phyloP scores from a whole-genome alignment of 2,329 filamentous ascomycete genomes.

The Curvularia hawaiiensis region DNA sequence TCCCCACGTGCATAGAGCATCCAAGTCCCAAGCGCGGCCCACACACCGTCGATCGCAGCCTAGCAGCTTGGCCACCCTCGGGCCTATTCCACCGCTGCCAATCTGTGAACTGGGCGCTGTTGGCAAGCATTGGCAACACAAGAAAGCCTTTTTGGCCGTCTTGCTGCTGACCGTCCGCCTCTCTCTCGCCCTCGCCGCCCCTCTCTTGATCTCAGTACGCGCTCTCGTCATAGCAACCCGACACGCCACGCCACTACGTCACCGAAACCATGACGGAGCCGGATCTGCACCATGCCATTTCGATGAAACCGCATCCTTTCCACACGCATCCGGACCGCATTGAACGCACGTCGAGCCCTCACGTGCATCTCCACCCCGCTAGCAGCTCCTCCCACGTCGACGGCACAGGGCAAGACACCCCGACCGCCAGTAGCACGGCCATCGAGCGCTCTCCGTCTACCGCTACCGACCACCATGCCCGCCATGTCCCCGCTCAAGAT shows the following conservation, averaged over 20 bases:
- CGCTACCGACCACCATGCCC: conserved; percentile 43
- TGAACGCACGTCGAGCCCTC: conserved; percentile 38
- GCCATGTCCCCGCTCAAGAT: conserved; percentile 44
- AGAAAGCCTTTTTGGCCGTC: not conserved
- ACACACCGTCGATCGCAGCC: not conserved
- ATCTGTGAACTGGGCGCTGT: not conserved
- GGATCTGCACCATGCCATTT: conserved; percentile 55
- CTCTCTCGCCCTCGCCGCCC: too few species aligned
- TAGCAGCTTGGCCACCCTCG: conserved; percentile 1
- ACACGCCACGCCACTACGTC: not conserved
- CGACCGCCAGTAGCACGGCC: conserved; percentile 48
- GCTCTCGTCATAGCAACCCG: not conserved
- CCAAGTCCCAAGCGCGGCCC: conserved; percentile 9
- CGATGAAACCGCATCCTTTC: conserved; percentile 54
- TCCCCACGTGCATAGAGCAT: conserved; percentile 20
- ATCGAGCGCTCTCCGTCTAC: conserved; percentile 41
- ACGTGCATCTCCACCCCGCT: conserved; percentile 28
- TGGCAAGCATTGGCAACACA: not conserved
- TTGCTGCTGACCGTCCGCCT: not conserved
- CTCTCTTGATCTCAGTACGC: not conserved
- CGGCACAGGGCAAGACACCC: conserved; percentile 19
- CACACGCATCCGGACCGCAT: conserved; percentile 37
- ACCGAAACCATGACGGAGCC: conserved; percentile 48
- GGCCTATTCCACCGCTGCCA: conserved; percentile 2
- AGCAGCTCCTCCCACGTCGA: conserved; percentile 24